Percentiles rank a stretch among this genome's conserved stretches.
phyloP scores from a whole-genome alignment of 352 stramenopile genomes.

The Thalassiosira exigua region DNA sequence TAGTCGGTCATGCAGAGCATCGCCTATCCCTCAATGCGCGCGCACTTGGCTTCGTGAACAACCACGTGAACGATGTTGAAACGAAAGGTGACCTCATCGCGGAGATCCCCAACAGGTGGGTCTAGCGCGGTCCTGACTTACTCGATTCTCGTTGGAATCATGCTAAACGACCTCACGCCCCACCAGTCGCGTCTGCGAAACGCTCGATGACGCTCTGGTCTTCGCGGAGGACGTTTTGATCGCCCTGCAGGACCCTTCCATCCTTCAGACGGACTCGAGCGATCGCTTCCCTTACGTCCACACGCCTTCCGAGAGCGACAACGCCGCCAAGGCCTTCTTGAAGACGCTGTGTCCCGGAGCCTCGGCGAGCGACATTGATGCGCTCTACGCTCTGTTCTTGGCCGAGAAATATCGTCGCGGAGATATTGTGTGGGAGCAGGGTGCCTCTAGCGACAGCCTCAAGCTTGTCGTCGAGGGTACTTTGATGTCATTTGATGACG shows the following conservation, averaged over 20 bases:
- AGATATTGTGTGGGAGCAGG: slow-evolving; percentile 70
- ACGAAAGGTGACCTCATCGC: too few species aligned
- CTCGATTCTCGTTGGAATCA: too few species aligned
- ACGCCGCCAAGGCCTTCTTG: slow-evolving; percentile 35
- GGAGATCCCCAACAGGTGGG: too few species aligned
- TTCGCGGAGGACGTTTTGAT: slow-evolving; percentile 74
- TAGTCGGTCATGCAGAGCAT: too few species aligned
- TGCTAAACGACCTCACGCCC: too few species aligned
- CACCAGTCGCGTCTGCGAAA: slow-evolving; percentile 50
- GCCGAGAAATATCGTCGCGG: slow-evolving; percentile 54
- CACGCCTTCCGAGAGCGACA: neutral
- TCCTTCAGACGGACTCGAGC: slow-evolving; percentile 34
- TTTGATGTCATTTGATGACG: slow-evolving; percentile 68
- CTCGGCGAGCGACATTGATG: slow-evolving; percentile 26
- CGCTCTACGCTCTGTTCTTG: slow-evolving; percentile 45
- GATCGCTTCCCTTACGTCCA: slow-evolving; percentile 30
- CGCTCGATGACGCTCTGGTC: slow-evolving; percentile 64
- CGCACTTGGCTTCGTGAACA: too few species aligned
- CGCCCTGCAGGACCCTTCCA: slow-evolving; percentile 38
- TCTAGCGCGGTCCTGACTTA: too few species aligned
- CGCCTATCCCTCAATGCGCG: too few species aligned
- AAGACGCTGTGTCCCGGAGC: slow-evolving; percentile 31
- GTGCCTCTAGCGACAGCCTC: slow-evolving; percentile 49
- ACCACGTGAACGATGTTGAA: too few species aligned
- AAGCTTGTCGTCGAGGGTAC: slow-evolving; percentile 67